Evolutionary conservation across 192 early-diverging fungal genomes (phyloP), one percentile per base, ranked within the genome.

Genomic region (Podila horticola): DNA sequence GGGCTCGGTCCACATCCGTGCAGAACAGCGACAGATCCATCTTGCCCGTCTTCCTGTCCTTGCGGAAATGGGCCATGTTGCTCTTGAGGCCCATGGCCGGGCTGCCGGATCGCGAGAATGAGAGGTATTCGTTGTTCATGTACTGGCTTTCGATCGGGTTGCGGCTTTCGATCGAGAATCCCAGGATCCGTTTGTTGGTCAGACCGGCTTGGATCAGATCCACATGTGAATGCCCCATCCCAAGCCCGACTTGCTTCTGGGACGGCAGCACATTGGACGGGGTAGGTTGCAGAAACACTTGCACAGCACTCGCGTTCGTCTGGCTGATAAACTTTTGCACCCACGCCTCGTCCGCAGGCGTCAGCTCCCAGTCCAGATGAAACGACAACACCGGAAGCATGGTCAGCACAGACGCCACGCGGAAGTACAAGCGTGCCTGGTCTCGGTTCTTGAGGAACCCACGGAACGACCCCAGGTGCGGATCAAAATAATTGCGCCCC

Each of bases 291-390:
- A 77, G 55, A 22, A 50, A 28, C 7, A 77, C 22, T 31, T 50
- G 11, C 7, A 77, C 74, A 36, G 51, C 55, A n/a, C 51, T 62
- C 22, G 74, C 67, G 13, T 38, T 31, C 29, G 69, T 64, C 33
- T 59, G 50, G 8, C 62, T 19, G 22, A 71, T 26, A 31, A 67
- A 62, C 63, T 64, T 51, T 9, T 62, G 48, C 38, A 77, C 61
- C 29, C 66, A 67, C 10, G 58, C 63, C 64, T 66, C 64, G n/a
- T 77, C 74, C 26, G 64, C 74, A 8, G n/a, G 36, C 9, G 67
- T 60, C 13, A 77, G n/a, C 22, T 77, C 74, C 74, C 74, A 77
- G 33, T 77, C 69, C 33, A 77, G 45, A n/a, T 69, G 58, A 10
- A 77, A n/a, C 10, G 63, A 59, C 12, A 77, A 49, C n/a, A 58